Conservation (phyloP, 208 protist genomes). For the Leishmania tropica region DNA sequence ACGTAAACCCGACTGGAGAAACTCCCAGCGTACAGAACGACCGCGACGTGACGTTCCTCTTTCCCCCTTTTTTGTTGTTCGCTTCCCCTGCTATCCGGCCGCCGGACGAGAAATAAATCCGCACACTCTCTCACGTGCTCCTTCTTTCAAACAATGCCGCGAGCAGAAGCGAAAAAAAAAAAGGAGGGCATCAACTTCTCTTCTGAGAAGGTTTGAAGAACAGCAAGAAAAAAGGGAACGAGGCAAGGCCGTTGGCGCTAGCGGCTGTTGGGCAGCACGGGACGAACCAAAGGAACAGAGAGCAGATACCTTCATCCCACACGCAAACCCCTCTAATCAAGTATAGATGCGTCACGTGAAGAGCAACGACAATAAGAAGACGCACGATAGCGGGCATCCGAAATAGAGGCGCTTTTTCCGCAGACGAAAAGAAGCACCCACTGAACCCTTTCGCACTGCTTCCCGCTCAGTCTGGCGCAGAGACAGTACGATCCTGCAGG, state of each 20-base stretch:
- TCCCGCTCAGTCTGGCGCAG: slow-evolving; percentile 17
- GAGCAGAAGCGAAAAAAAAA: background rate
- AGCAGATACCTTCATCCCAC: background rate
- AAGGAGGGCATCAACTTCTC: background rate
- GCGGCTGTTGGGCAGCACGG: background rate
- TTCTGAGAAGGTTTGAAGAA: background rate
- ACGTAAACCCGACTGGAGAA: background rate
- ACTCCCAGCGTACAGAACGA: background rate
- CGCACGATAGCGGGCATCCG: background rate
- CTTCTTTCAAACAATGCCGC: background rate
- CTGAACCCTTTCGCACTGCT: background rate
- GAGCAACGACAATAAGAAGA: background rate
- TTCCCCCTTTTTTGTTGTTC: background rate
- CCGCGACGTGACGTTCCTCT: background rate
- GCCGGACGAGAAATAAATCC: background rate
- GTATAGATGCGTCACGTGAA: background rate
- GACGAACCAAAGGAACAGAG: background rate
- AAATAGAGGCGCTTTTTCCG: background rate
- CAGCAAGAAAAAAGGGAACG: background rate
- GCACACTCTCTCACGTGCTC: background rate
- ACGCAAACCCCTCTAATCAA: background rate
- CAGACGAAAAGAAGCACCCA: background rate
- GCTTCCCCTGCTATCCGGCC: background rate
- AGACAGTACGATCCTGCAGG: slow-evolving; percentile 27
- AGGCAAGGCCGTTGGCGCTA: background rate